Evolutionary conservation across 495 filamentous ascomycete species (phyloP).

Genomic region (Parmelia sp.): DNA sequence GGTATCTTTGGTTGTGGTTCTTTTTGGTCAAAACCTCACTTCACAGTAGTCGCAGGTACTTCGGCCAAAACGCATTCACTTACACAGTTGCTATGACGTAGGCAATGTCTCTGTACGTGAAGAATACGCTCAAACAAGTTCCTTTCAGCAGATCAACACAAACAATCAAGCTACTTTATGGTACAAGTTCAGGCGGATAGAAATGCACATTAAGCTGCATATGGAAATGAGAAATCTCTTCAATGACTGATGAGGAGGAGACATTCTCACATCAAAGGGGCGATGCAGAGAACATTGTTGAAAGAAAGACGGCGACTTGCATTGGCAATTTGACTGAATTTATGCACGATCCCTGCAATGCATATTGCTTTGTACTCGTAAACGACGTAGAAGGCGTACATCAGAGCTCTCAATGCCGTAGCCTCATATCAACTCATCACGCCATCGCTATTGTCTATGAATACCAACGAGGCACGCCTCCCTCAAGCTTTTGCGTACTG

Average conservation of each 20-base stretch:
- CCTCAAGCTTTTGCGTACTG: slow-evolving; percentile 60
- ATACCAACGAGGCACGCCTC: neutral
- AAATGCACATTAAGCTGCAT: neutral
- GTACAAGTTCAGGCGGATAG: neutral
- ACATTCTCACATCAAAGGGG: neutral
- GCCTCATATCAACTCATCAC: slow-evolving; percentile 8
- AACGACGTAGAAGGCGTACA: neutral
- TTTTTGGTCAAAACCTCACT: neutral
- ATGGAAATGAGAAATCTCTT: neutral
- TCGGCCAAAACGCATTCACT: neutral
- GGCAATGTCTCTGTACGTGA: neutral
- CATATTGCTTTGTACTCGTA: neutral
- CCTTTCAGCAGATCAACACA: neutral
- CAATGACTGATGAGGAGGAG: neutral
- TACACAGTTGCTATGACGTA: neutral
- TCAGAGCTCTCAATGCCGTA: slow-evolving; percentile 5
- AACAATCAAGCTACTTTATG: neutral
- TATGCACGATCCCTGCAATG: neutral
- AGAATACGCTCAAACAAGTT: neutral
- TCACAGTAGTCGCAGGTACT: neutral
- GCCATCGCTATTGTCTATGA: neutral
- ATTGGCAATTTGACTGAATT: neutral
- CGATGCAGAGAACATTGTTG: neutral
- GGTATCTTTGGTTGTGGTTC: neutral
- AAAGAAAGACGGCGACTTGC: neutral